phyloP scores from a whole-genome alignment of 352 stramenopile genomes.

The Globisporangium yorkense region DNA sequence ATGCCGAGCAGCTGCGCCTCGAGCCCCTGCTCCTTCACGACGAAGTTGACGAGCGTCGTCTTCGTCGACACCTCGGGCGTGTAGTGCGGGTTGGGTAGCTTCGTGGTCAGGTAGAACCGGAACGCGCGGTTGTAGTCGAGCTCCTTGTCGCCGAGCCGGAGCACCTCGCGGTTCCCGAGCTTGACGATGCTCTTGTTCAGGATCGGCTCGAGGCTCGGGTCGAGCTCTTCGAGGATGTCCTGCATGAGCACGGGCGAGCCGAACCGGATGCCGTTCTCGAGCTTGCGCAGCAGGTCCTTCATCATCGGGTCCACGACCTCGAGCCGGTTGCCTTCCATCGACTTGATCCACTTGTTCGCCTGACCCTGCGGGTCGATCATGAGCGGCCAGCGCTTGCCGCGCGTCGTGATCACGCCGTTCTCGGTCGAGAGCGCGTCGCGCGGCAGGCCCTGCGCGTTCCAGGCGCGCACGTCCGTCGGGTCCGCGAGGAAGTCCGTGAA shows the following conservation, averaged over 20 bases:
- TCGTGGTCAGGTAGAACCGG: conserved; percentile 95
- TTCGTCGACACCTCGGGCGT: conserved; percentile 94
- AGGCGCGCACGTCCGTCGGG: conserved; percentile 91
- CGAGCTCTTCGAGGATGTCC: conserved; percentile 94
- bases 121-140: conserved; percentile 95
- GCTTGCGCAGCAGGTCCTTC: conserved; percentile 91
- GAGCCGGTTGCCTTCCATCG: conserved; percentile 86
- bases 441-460: conserved; percentile 93
- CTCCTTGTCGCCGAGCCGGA: conserved; percentile 93
- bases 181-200: conserved; percentile 94
- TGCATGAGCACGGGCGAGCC: conserved; percentile 92
- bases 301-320: conserved; percentile 94
- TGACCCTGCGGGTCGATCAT: conserved; percentile 97
- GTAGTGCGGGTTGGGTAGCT: conserved; percentile 95
- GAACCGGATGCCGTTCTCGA: conserved; percentile 94
- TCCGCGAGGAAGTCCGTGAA: conserved; percentile 92
- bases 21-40: conserved; percentile 93
- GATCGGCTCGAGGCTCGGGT: conserved; percentile 92
- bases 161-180: conserved; percentile 90
- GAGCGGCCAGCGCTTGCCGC: conserved; percentile 92
- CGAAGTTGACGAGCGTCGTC: conserved; percentile 96
- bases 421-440: conserved; percentile 92
- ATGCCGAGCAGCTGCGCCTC: conserved; percentile 93
- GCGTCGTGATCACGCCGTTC: conserved; percentile 95
- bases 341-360: conserved; percentile 96